Evolutionary conservation across 2,329 filamentous ascomycete species (phyloP).

Genomic region (Plenodomus tracheiphilus): DNA sequence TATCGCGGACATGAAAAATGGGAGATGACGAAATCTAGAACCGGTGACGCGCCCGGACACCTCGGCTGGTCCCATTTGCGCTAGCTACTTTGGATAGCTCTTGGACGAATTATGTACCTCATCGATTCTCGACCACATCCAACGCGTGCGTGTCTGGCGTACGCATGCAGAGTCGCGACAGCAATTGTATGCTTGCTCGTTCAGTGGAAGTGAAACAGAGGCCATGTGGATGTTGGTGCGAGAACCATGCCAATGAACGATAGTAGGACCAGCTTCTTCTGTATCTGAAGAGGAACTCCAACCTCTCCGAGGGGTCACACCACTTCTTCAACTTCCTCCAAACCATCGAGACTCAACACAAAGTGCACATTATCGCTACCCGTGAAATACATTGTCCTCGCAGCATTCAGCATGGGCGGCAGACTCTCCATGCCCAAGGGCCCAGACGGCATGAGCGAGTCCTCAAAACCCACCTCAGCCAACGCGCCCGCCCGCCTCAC

Average conservation of each 20-base stretch:
- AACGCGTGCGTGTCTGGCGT: conserved; percentile 2
- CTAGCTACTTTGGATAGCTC: conserved; percentile 17
- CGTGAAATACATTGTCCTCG: background rate
- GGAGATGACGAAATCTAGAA: conserved; percentile 23
- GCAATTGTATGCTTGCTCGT: conserved; percentile 11
- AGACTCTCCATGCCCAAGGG: conserved; percentile 51
- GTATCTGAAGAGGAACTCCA: conserved; percentile 5
- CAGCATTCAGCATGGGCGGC: conserved; percentile 47
- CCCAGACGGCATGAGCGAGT: conserved; percentile 49
- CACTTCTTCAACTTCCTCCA: conserved; percentile 6
- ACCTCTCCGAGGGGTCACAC: conserved; percentile 6
- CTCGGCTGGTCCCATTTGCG: conserved; percentile 13
- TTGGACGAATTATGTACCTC: conserved; percentile 22
- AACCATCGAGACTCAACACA: background rate
- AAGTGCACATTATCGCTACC: background rate
- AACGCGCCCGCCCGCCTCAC: conserved; percentile 35
- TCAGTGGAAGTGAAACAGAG: background rate
- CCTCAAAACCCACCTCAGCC: conserved; percentile 41
- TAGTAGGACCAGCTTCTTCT: conserved; percentile 1
- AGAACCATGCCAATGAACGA: conserved; percentile 15
- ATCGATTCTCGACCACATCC: conserved; percentile 18
- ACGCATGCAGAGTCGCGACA: background rate
- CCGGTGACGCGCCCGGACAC: conserved; percentile 10
- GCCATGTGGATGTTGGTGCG: conserved; percentile 5
- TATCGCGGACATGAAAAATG: conserved; percentile 1